phyloP scores from a whole-genome alignment of 441 rosid genomes.

The Arabidopsis hybrid region DNA sequence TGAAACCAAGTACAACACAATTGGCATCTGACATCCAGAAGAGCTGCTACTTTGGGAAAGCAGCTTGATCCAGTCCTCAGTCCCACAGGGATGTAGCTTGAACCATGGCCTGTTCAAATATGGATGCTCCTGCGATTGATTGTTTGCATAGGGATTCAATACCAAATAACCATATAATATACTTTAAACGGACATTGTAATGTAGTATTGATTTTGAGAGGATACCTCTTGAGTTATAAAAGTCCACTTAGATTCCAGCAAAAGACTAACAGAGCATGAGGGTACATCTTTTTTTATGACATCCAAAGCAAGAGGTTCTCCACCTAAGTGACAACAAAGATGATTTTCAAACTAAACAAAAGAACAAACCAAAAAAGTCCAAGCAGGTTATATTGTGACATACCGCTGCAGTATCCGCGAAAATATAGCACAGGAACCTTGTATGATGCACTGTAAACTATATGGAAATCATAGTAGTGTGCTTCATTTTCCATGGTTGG shows the following conservation, averaged over 20 bases:
- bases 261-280: slow-evolving; percentile 61
- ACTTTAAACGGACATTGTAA: neutral
- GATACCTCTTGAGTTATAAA: slow-evolving; percentile 83
- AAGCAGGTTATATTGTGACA: slow-evolving; percentile 20
- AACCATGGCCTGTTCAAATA: slow-evolving; percentile 86
- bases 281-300: slow-evolving; percentile 81
- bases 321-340: slow-evolving; percentile 52
- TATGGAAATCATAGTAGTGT: slow-evolving; percentile 76
- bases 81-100: slow-evolving; percentile 94
- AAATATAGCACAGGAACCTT: slow-evolving; percentile 84
- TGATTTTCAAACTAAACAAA: slow-evolving; percentile 14
- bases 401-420: slow-evolving; percentile 69
- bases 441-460: slow-evolving; percentile 73
- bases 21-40: slow-evolving; percentile 33
- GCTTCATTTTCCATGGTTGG: slow-evolving; percentile 47
- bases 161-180: neutral
- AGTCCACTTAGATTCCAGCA: slow-evolving; percentile 77
- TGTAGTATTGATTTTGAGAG: slow-evolving; percentile 13
- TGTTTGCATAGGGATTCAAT: slow-evolving; percentile 9
- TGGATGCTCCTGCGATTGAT: slow-evolving; percentile 81
- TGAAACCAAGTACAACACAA: slow-evolving; percentile 67
- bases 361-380: neutral
- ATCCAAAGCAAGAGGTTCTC: slow-evolving; percentile 61
- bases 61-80: slow-evolving; percentile 82
- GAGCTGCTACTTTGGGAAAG: slow-evolving; percentile 53